Evolutionary conservation across 2,329 filamentous ascomycete genomes (phyloP), one percentile per base, ranked within the genome.

Genomic region (Exophiala oligosperma): DNA sequence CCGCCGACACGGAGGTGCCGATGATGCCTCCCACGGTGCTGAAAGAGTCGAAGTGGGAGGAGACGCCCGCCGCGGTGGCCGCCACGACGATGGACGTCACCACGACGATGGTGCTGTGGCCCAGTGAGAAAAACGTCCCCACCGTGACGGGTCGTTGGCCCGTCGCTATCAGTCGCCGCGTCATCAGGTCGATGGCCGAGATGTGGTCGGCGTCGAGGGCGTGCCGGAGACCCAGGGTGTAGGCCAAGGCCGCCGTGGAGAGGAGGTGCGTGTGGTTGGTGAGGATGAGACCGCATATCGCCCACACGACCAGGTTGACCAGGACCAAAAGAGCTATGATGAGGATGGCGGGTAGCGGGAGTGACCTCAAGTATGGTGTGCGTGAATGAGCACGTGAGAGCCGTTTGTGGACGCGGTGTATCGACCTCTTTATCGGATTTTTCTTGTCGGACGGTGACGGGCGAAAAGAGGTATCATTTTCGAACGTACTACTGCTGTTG

Each of bases 151-250:
- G 92, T 1, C 85, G 84, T 70, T 94, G 91, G 17, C 91, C 92
- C 0, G 90, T 84, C 0, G 92, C 92, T 38, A 97, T 85, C 24
- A 97, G 84, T 5, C 93, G 86, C 2, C 94, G 84, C 0, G 94
- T 97, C 87, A 95, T 96, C 38, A 97, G 83, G 74, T 97, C 93
- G 68, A 97, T 99, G 63, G 92, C 93, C 67, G 84, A 86, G 64
- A 90, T 90, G 70, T 97, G 94, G 74, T 97, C 93, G n/a, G 93
- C 94, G 70, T 97, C 94, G 46, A 97, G 84, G n/a, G 93, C 93
- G 78, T 97, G 93, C 43, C 93, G 88, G 11, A 97, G 82, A 2
- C 93, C 93, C 9, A 97, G 83, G 0, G 91, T 91, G 73, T 95
- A 97, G 26, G 92, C 87, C 0, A 97, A 83, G 1, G 92, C 86